Evolutionary conservation across 1,284 basidiomycete species (phyloP), one percentile per base, ranked within the genome.

Genomic region (Heterobasidion parviporum): DNA sequence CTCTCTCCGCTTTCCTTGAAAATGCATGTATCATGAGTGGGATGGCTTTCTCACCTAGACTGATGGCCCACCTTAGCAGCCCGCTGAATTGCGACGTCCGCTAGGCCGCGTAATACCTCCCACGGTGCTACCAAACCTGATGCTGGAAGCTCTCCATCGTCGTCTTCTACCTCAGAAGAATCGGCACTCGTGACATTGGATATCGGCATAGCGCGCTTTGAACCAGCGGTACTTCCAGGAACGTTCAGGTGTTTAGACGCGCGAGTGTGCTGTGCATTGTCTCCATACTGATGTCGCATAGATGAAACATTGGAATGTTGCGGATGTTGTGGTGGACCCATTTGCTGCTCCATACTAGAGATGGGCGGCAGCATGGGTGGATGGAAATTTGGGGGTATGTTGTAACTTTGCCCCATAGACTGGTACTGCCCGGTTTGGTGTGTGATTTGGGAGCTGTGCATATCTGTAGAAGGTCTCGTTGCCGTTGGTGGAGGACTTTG

Each of bases 91-190:
- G 88, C 88, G 45, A 89, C 86, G 71, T 90, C 87, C 34, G 89
- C 89, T 56, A 92, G 70, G 52, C 87, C 86, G 60, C 87, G 77
- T 54, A 92, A 73, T 44, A 91, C 89, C 70, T 90, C 87, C 83
- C 87, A 89, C 49, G 89, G 89, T 6, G 89, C 89, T 56, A 90
- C 81, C 46, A 92, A 77, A 49, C 89, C 88, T 14, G 82, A 83
- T 45, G 88, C 87, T 4, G 91, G 89, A 5, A 94, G 72, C 64
- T 89, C 91, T 7, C 83, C 81, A 59, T 82, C 82, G 51, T 85
- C 83, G 43, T 88, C 86, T 54, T 89, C 85, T 38, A 81, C 68
- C 64, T 92, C 89, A 43, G 88, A 87, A 2, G 87, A 89, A 67
- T 89, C 82, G 12, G 85, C 81, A 60, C 86, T 89, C 5, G 84